A percentile compares a stretch with the other conserved stretches of the same genome.
These are phyloP conservation scores for Nitzschia putrida DNA, from an alignment of 108 stramenopile genomes.

Conservation along the genomic window DNA sequence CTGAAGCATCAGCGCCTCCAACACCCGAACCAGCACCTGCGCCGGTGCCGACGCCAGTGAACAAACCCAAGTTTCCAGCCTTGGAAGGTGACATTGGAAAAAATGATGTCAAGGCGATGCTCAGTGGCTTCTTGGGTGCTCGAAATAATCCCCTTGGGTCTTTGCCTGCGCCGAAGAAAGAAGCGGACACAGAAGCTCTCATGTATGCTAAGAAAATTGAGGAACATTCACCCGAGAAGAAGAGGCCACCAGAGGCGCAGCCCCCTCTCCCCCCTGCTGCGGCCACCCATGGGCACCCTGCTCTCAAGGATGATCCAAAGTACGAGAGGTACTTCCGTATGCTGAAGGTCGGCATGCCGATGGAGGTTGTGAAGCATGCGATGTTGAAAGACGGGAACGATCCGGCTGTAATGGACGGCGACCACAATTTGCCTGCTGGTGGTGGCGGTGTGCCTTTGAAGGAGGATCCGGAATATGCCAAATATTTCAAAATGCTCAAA, in stretches of 20 bases:
- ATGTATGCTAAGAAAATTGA: conserved; percentile 13
- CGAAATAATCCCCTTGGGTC: conserved; percentile 18
- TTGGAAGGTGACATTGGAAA: conserved; percentile 7
- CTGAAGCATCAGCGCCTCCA: background rate
- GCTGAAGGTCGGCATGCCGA: conserved; percentile 84
- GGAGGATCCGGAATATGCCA: conserved; percentile 76
- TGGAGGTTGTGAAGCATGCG: conserved; percentile 83
- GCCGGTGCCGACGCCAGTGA: conserved; percentile 5
- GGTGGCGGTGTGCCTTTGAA: conserved; percentile 53
- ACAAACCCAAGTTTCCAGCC: background rate
- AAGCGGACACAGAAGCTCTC: conserved; percentile 19
- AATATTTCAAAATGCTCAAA: conserved; percentile 93
- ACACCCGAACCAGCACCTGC: background rate
- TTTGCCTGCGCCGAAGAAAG: conserved; percentile 22
- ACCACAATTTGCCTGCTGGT: conserved; percentile 73
- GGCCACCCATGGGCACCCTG: conserved; percentile 35
- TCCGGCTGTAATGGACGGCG: conserved; percentile 80
- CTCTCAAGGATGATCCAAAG: conserved; percentile 79
- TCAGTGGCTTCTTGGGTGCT: conserved; percentile 28
- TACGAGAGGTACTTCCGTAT: conserved; percentile 81
- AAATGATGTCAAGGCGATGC: conserved; percentile 36
- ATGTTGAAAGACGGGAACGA: conserved; percentile 83
- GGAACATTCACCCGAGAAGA: conserved; percentile 10
- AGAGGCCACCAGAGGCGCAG: background rate
- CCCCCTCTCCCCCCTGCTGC: conserved; percentile 7